These are phyloP conservation scores for Pleurozium schreberi DNA, from an alignment of 225 moss, liverwort and hornwort species.

Conservation along the genomic window DNA sequence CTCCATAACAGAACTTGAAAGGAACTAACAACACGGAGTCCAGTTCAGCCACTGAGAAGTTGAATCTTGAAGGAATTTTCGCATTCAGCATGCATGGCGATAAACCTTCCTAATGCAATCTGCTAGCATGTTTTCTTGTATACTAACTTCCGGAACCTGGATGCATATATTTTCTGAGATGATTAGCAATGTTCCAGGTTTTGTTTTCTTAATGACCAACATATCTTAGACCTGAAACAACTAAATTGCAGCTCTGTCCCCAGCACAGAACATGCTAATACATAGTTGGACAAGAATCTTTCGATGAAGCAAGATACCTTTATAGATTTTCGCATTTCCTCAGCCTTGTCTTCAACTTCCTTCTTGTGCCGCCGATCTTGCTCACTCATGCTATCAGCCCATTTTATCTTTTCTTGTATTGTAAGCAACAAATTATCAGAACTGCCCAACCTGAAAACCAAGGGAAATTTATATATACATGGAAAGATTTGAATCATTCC, in stretches of 20 bases:
- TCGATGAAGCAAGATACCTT: slow-evolving; percentile 38
- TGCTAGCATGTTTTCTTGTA: slow-evolving; percentile 13
- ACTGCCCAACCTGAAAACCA: slow-evolving; percentile 59
- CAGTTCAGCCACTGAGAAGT: neutral
- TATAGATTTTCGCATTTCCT: slow-evolving; percentile 80
- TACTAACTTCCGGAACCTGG: slow-evolving; percentile 22
- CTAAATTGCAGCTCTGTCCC: neutral
- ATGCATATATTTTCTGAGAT: slow-evolving; percentile 2
- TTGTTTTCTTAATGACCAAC: neutral
- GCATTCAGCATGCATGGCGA: slow-evolving; percentile 13
- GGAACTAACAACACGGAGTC: neutral
- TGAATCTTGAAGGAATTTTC: neutral
- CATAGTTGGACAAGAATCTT: neutral
- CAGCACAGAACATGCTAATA: neutral
- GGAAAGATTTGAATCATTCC: too few species aligned
- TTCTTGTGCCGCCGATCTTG: slow-evolving; percentile 84
- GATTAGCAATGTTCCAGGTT: neutral
- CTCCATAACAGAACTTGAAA: slow-evolving; percentile 5
- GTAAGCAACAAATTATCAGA: slow-evolving; percentile 73
- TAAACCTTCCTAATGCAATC: slow-evolving; percentile 32
- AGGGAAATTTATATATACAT: too few species aligned
- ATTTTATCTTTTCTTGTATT: slow-evolving; percentile 94
- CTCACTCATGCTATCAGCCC: slow-evolving; percentile 98
- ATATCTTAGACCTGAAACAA: neutral
- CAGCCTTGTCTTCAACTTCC: slow-evolving; percentile 89